Conservation (phyloP, 768 basidiomycete species). For the Pleurotus pulmonarius region DNA sequence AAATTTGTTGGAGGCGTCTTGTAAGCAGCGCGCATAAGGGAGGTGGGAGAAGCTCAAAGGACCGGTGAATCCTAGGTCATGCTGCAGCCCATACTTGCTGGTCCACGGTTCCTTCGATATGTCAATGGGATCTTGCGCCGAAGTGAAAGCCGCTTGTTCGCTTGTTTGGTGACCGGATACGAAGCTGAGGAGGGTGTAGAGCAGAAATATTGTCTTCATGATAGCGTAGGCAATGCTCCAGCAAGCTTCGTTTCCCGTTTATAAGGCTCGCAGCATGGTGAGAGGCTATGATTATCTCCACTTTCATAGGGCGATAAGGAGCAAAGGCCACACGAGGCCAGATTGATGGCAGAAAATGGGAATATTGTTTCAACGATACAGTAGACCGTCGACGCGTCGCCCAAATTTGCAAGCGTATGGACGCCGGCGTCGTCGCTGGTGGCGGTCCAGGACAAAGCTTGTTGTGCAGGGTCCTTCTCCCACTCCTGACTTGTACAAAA, state of each 20-base stretch:
- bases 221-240: not conserved
- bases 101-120: constrained; percentile 13
- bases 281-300: not conserved
- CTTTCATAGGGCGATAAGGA: constrained; percentile 5
- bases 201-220: not conserved
- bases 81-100: constrained; percentile 11
- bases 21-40: constrained; percentile 52
- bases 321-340: not conserved
- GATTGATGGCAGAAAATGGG: too few relatives aligned
- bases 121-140: not conserved
- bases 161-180: not conserved
- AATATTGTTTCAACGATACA: too few relatives aligned
- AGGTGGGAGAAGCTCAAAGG: constrained; percentile 58
- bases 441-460: too few relatives aligned
- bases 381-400: too few relatives aligned
- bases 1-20: constrained; percentile 35
- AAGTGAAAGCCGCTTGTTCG: not conserved
- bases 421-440: too few relatives aligned
- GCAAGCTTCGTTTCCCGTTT: not conserved
- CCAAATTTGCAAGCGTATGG: too few relatives aligned
- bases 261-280: not conserved
- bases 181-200: not conserved
- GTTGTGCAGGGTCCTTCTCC: too few relatives aligned
- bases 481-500: too few relatives aligned
- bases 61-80: constrained; percentile 12